phyloP scores from a whole-genome alignment of 2,329 filamentous ascomycete species.

The Eurotiales sp. region DNA sequence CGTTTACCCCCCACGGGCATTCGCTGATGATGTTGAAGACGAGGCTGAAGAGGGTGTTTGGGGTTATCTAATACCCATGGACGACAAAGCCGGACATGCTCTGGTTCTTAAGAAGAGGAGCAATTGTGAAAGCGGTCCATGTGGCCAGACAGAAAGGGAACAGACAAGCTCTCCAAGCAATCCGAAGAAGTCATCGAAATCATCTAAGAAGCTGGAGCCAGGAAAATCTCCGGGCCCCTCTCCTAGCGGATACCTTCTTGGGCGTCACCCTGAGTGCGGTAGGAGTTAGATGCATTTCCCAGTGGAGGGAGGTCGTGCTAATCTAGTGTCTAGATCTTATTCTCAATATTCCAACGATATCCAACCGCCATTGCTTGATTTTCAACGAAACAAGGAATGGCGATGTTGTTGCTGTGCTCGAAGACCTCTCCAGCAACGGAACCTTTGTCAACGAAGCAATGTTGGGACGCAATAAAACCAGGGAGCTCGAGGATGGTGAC shows the following conservation, averaged over 20 bases:
- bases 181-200: constrained; percentile 43
- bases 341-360: constrained; percentile 74
- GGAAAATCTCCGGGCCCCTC: constrained; percentile 55
- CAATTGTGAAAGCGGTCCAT: constrained; percentile 54
- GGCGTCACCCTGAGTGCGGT: constrained; percentile 92
- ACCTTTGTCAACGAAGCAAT: constrained; percentile 93
- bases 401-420: constrained; percentile 66
- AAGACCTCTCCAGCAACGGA: constrained; percentile 93
- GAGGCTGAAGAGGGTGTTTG: constrained; percentile 84
- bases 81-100: constrained; percentile 63
- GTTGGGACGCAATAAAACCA: constrained; percentile 84
- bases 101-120: constrained; percentile 73
- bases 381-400: constrained; percentile 56
- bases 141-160: constrained; percentile 29
- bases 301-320: constrained; percentile 10
- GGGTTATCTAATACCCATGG: constrained; percentile 87
- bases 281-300: constrained; percentile 37
- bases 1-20: constrained; percentile 64
- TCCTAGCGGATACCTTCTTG: constrained; percentile 83
- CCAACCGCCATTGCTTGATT: constrained; percentile 65
- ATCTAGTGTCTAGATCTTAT: constrained; percentile 57
- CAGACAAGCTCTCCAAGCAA: constrained; percentile 34
- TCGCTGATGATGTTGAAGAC: constrained; percentile 79
- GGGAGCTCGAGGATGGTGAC: constrained; percentile 83
- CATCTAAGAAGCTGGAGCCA: constrained; percentile 55